Percentiles rank a stretch among this genome's conserved stretches.
Evolutionary conservation across 2,329 filamentous ascomycete species (phyloP).

Genomic region (Fusarium sp.): DNA sequence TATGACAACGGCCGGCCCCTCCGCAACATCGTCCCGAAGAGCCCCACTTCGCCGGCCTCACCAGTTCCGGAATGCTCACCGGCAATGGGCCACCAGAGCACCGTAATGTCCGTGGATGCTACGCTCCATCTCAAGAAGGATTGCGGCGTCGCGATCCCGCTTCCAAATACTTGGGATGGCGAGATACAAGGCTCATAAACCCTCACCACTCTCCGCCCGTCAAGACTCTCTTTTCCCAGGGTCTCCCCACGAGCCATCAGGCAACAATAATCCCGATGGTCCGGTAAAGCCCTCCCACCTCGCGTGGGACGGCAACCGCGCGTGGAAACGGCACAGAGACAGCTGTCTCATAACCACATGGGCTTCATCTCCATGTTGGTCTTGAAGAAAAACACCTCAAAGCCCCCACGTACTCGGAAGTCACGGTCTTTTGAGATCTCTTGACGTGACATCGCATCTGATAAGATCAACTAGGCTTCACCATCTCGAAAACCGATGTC

Average conservation of each 20-base stretch:
- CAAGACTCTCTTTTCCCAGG: not conserved
- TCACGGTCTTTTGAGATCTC: not conserved
- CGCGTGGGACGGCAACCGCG: not conserved
- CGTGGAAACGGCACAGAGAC: constrained; percentile 1
- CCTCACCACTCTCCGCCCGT: not conserved
- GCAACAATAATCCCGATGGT: not conserved
- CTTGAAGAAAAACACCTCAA: not conserved
- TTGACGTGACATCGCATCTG: not conserved
- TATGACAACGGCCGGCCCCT: constrained; percentile 1
- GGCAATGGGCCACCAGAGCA: not conserved
- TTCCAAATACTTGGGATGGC: not conserved
- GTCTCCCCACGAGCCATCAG: not conserved
- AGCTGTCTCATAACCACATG: constrained; percentile 1
- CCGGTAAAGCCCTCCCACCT: not conserved
- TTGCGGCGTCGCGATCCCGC: constrained; percentile 4
- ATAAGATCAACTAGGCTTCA: constrained; percentile 10
- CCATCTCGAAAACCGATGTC: constrained; percentile 14
- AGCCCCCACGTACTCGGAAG: not conserved
- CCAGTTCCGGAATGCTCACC: constrained; percentile 1
- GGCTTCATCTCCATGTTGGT: not conserved
- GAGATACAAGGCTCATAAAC: not conserved
- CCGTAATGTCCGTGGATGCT: constrained; percentile 4
- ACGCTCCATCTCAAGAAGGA: constrained; percentile 14
- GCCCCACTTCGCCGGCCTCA: constrained; percentile 14
- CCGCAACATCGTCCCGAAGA: constrained; percentile 1